These are phyloP conservation scores for Blepharisma japonicum DNA, from an alignment of 73 alveolate genomes.

Conservation along the genomic window DNA sequence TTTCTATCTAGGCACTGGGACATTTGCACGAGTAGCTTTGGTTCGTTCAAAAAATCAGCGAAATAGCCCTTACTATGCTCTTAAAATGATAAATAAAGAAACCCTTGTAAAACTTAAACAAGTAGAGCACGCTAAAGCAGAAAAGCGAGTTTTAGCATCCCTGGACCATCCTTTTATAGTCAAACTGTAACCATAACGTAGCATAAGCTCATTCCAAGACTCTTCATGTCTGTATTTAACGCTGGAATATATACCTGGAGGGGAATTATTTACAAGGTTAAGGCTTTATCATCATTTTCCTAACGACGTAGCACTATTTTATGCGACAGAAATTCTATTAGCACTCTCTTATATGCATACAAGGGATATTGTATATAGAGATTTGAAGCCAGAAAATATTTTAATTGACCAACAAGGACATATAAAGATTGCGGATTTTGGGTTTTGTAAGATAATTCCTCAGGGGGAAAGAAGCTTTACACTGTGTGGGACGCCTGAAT, in stretches of 20 bases:
- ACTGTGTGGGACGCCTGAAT: conserved; percentile 48
- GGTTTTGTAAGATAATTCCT: conserved; percentile 42
- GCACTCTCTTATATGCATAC: conserved; percentile 77
- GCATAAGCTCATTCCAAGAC: conserved; percentile 60
- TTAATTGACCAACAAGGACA: conserved; percentile 79
- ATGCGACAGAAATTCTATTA: conserved; percentile 68
- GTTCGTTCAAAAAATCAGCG: background rate
- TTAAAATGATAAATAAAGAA: conserved; percentile 27
- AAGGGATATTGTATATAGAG: conserved; percentile 72
- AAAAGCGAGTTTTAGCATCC: background rate
- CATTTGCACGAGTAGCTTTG: conserved; percentile 25
- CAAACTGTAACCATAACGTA: conserved; percentile 8
- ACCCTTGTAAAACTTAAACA: conserved; percentile 12
- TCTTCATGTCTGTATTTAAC: conserved; percentile 75
- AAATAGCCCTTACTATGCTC: background rate
- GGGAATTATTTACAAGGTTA: conserved; percentile 80
- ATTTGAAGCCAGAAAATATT: conserved; percentile 83
- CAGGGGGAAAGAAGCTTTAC: conserved; percentile 14
- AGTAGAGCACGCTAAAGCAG: conserved; percentile 11
- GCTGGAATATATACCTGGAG: conserved; percentile 85
- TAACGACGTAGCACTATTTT: conserved; percentile 87
- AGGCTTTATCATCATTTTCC: conserved; percentile 86
- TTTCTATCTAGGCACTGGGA: conserved; percentile 13
- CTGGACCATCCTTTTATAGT: conserved; percentile 18
- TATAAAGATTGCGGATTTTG: conserved; percentile 77